A percentile compares a stretch with the other conserved stretches of the same genome.
Conservation (phyloP, 2,329 filamentous ascomycete genomes). For the Curvularia hawaiiensis region DNA sequence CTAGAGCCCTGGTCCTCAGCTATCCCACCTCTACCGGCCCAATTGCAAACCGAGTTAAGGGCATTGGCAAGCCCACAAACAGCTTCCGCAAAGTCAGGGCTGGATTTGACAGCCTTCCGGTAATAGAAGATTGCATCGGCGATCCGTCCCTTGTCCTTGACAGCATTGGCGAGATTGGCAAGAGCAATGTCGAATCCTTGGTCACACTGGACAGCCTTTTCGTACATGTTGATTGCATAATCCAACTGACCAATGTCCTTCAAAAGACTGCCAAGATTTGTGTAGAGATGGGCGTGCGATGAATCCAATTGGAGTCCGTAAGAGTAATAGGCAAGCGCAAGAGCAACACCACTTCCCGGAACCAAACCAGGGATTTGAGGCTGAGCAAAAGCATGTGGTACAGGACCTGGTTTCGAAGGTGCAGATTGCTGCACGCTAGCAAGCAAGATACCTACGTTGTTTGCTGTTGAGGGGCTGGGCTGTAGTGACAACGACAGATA, state of each 20-base stretch:
- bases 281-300: slow-evolving; percentile 93
- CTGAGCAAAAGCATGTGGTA: slow-evolving; percentile 44
- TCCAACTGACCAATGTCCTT: slow-evolving; percentile 96
- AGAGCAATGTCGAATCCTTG: slow-evolving; percentile 95
- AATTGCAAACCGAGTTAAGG: slow-evolving; percentile 94
- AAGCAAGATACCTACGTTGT: slow-evolving; percentile 97
- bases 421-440: slow-evolving; percentile 83
- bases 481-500: slow-evolving; percentile 94
- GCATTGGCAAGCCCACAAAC: slow-evolving; percentile 95
- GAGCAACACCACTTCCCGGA: slow-evolving; percentile 82
- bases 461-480: slow-evolving; percentile 95
- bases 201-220: slow-evolving; percentile 90
- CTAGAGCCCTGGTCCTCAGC: slow-evolving; percentile 72
- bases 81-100: slow-evolving; percentile 94
- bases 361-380: slow-evolving; percentile 73
- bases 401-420: slow-evolving; percentile 50
- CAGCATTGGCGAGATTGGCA: slow-evolving; percentile 94
- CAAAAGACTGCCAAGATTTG: slow-evolving; percentile 90
- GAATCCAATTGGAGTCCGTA: slow-evolving; percentile 87
- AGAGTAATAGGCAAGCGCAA: slow-evolving; percentile 93
- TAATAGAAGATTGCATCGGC: slow-evolving; percentile 93
- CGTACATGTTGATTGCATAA: slow-evolving; percentile 95
- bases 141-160: slow-evolving; percentile 94
- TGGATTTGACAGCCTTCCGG: slow-evolving; percentile 85
- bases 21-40: slow-evolving; percentile 87